A percentile compares a stretch with the other conserved stretches of the same genome.
These are phyloP conservation scores for Cutaneotrichosporon dermatis DNA, from an alignment of 1,284 basidiomycete genomes.

Conservation along the genomic window DNA sequence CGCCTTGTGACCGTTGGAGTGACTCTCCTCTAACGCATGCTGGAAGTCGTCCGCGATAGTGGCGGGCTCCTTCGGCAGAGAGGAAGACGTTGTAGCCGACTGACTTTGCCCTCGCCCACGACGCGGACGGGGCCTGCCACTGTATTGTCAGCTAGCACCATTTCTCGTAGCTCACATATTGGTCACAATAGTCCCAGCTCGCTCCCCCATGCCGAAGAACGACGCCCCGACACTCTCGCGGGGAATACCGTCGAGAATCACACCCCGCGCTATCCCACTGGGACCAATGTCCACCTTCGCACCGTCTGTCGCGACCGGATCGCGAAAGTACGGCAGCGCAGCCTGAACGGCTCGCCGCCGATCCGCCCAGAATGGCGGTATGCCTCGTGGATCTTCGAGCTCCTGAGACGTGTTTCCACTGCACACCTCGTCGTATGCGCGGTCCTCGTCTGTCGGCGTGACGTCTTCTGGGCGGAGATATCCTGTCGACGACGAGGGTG, in stretches of 20 bases:
- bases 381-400: slow-evolving; percentile 22
- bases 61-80: not conserved
- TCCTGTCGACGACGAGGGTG: not conserved
- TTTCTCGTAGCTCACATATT: slow-evolving; percentile 24
- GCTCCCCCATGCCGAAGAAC: slow-evolving; percentile 33
- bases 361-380: slow-evolving; percentile 41
- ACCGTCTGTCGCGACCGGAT: slow-evolving; percentile 31
- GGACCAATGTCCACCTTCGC: slow-evolving; percentile 37
- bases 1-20: not conserved
- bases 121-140: not conserved
- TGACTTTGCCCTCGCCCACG: not conserved
- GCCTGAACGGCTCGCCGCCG: slow-evolving; percentile 29
- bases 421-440: slow-evolving; percentile 13
- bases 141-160: not conserved
- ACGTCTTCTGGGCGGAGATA: slow-evolving; percentile 12
- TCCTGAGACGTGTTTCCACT: not conserved
- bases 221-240: slow-evolving; percentile 13
- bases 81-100: not conserved
- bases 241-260: slow-evolving; percentile 39
- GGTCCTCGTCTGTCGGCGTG: slow-evolving; percentile 20
- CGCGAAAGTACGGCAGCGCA: slow-evolving; percentile 34
- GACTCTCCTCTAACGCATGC: not conserved
- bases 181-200: slow-evolving; percentile 34
- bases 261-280: slow-evolving; percentile 38
- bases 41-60: slow-evolving; percentile 2